Conservation (phyloP, 1,284 basidiomycete species). For the Filobasidium uniguttulatum region DNA sequence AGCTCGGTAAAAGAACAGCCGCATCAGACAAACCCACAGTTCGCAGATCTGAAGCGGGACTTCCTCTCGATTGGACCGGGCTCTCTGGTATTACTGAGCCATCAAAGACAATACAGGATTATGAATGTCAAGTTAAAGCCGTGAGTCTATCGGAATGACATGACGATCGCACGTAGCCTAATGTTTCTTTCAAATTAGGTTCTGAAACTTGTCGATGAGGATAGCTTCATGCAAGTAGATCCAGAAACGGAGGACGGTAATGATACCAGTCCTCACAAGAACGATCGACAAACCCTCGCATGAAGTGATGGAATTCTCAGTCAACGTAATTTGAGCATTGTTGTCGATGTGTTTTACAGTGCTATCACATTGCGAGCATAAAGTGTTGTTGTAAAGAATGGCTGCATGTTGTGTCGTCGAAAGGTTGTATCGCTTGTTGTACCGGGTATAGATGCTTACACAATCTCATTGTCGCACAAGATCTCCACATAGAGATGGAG, state of each 20-base stretch:
- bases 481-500: no score
- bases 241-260: slow-evolving; percentile 7
- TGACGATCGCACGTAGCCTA: not conserved
- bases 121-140: slow-evolving; percentile 23
- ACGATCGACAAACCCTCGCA: no score
- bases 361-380: no score
- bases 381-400: no score
- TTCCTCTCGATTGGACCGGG: slow-evolving; percentile 21
- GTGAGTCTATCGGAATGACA: slow-evolving; percentile 23
- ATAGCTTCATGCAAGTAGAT: slow-evolving; percentile 21
- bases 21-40: slow-evolving; percentile 63
- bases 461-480: no score
- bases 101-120: slow-evolving; percentile 27
- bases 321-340: no score
- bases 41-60: slow-evolving; percentile 11
- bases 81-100: slow-evolving; percentile 19
- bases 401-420: no score
- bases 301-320: no score
- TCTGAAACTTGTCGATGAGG: slow-evolving; percentile 23
- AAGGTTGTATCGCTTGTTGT: no score
- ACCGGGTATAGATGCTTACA: no score
- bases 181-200: slow-evolving; percentile 13
- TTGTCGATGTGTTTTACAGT: no score
- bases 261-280: no score
- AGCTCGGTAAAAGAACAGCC: slow-evolving; percentile 68